Percentiles rank a stretch among this genome's conserved stretches.
Evolutionary conservation across 352 stramenopile species (phyloP).

Genomic region (Peronospora belbahrii): DNA sequence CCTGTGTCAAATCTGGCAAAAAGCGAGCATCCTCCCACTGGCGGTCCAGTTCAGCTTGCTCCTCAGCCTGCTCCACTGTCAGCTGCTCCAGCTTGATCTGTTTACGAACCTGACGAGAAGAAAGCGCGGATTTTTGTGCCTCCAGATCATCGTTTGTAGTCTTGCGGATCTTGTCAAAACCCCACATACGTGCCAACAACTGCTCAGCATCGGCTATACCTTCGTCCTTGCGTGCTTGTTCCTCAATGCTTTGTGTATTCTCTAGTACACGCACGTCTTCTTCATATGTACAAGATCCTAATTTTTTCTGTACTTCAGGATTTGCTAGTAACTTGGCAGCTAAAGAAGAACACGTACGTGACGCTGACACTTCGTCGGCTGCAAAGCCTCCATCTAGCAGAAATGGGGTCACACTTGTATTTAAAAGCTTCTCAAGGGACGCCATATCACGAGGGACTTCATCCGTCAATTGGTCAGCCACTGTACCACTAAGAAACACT

Average conservation of each 20-base stretch:
- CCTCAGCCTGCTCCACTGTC: constrained; percentile 44
- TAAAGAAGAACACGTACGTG: constrained; percentile 33
- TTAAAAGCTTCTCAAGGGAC: constrained; percentile 34
- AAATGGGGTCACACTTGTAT: constrained; percentile 65
- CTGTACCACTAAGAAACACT: constrained; percentile 59
- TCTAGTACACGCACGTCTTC: constrained; percentile 51
- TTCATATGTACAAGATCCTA: background rate
- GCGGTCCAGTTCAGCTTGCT: constrained; percentile 58
- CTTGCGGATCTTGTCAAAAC: constrained; percentile 79
- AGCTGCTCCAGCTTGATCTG: constrained; percentile 61
- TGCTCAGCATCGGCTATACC: constrained; percentile 48
- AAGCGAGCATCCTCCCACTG: constrained; percentile 75
- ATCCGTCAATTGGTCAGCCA: constrained; percentile 38
- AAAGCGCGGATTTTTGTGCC: constrained; percentile 62
- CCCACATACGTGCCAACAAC: constrained; percentile 79
- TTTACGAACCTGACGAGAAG: constrained; percentile 75
- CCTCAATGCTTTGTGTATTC: constrained; percentile 62
- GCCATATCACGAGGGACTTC: constrained; percentile 26
- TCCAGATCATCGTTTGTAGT: constrained; percentile 74
- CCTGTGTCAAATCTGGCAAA: constrained; percentile 63
- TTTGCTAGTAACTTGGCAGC: constrained; percentile 27
- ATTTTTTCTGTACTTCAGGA: constrained; percentile 21
- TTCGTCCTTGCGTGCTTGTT: constrained; percentile 43
- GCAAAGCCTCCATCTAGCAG: constrained; percentile 46
- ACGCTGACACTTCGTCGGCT: constrained; percentile 33